Evolutionary conservation across 2,329 filamentous ascomycete species (phyloP), one percentile per base, ranked within the genome.

Genomic region (Nigrospora oryzae): DNA sequence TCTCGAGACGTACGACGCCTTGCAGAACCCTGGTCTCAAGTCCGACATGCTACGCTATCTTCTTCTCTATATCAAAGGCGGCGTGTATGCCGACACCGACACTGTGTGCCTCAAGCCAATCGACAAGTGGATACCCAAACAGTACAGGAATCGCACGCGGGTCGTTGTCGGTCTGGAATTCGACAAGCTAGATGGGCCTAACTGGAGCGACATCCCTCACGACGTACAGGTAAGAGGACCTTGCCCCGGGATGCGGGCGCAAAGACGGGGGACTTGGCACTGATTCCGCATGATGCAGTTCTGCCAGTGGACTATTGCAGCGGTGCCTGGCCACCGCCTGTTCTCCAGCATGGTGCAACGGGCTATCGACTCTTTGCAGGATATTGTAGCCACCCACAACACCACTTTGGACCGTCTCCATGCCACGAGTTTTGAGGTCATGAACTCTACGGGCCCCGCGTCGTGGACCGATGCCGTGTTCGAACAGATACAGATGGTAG

Each of bases 11-110:
- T 52, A 44, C 43, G 41, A 47, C 15, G 37, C 44, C 16, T 36
- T 52, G 1, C 19, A 13, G 35, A 52, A 52, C 38, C 44, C 44
- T 1, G 50, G 38, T 33, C 36, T 49, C 36, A 50, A 48, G 43
- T 50, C 48, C 31, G 48, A 50, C 32, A 36, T 50, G 13, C 35
- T 50, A 11, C 42, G 48, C 10, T 50, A 50, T 19, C 31, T 50
- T 5, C n/a, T 50, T 2, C 15, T 50, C 16, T 44, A 34, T 31
- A 38, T 36, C 14, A 46, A 48, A n/a, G 48, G 48, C 4, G 48
- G 48, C 3, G 42, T 48, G 13, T 50, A 48, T 17, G 46, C 38
- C 12, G 48, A 50, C 37, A 41, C 47, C 3, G 48, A 50, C 36
- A 46, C 45, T 2, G 19, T 30, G 4, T n/a, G 23, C 5, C 19